These are phyloP conservation scores for Limonium bicolor DNA, from an alignment of 148 eudicot species.

Conservation along the genomic window DNA sequence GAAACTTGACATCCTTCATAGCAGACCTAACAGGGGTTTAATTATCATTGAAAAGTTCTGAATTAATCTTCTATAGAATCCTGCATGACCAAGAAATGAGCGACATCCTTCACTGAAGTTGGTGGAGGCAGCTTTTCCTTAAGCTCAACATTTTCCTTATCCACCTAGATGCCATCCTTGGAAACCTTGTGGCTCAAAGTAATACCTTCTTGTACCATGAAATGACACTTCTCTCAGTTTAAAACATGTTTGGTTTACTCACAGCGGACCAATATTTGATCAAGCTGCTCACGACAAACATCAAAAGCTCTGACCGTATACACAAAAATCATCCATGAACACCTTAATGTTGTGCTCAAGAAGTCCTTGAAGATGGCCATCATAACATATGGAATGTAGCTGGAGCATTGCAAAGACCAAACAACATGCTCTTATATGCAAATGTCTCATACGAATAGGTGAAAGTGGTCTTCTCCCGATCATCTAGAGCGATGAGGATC, in stretches of 20 bases:
- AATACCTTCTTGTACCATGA: too few species aligned
- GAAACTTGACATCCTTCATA: too few species aligned
- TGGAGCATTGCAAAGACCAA: conserved; percentile 4
- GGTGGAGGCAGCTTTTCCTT: too few species aligned
- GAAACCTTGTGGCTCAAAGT: too few species aligned
- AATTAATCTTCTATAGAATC: neutral
- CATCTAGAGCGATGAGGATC: conserved; percentile 1
- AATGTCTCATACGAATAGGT: conserved; percentile 4
- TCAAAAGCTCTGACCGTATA: neutral
- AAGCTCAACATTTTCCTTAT: too few species aligned
- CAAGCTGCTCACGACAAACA: neutral
- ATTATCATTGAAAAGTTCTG: neutral
- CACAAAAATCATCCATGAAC: conserved; percentile 5
- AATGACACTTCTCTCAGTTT: too few species aligned
- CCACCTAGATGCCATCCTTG: too few species aligned
- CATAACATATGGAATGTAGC: conserved; percentile 1
- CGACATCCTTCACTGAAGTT: too few species aligned
- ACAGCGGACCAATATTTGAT: neutral
- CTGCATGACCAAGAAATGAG: too few species aligned
- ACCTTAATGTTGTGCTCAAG: neutral
- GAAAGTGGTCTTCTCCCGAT: conserved; percentile 6
- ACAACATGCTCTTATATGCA: neutral
- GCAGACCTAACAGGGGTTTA: neutral
- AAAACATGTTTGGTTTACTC: neutral
- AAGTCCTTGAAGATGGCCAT: neutral